Conservation (phyloP, 208 protist genomes). For the Crithidia sp. region DNA sequence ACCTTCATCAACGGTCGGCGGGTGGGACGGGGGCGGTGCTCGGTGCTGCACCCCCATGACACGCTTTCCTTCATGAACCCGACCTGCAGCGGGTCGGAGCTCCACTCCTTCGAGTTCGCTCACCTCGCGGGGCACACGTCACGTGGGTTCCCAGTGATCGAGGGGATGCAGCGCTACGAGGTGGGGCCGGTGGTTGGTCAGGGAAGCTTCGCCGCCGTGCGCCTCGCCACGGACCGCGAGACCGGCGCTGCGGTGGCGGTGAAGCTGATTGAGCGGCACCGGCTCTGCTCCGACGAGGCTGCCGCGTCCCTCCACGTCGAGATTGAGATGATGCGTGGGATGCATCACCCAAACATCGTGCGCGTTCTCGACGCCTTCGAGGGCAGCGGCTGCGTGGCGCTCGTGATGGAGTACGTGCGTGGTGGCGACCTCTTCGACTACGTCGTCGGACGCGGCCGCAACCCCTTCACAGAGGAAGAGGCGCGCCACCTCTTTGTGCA, state of each 20-base stretch:
- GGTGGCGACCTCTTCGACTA: constrained; percentile 86
- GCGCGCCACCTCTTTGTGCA: constrained; percentile 65
- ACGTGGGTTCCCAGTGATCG: constrained; percentile 5
- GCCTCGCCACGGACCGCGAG: constrained; percentile 41
- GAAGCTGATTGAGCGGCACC: constrained; percentile 78
- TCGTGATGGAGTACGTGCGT: constrained; percentile 83
- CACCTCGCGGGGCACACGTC: constrained; percentile 8
- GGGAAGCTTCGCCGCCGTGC: constrained; percentile 70
- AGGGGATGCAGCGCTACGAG: constrained; percentile 37
- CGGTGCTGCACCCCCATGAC: constrained; percentile 47
- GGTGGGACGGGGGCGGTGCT: constrained; percentile 43
- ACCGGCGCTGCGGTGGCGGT: constrained; percentile 53
- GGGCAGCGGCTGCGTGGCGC: constrained; percentile 39
- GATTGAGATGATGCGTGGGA: constrained; percentile 63
- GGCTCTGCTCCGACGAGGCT: constrained; percentile 38
- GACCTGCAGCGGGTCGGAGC: constrained; percentile 36
- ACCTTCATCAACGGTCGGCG: constrained; percentile 71
- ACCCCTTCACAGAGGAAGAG: constrained; percentile 72
- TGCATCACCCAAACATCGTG: constrained; percentile 79
- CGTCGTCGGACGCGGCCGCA: constrained; percentile 56
- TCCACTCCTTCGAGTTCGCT: constrained; percentile 41
- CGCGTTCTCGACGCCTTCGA: constrained; percentile 68
- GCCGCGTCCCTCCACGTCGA: constrained; percentile 64
- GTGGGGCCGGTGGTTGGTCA: constrained; percentile 61
- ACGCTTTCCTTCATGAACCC: constrained; percentile 65